These are phyloP conservation scores for Amanita thiersii DNA, from an alignment of 768 basidiomycete species.

Conservation along the genomic window DNA sequence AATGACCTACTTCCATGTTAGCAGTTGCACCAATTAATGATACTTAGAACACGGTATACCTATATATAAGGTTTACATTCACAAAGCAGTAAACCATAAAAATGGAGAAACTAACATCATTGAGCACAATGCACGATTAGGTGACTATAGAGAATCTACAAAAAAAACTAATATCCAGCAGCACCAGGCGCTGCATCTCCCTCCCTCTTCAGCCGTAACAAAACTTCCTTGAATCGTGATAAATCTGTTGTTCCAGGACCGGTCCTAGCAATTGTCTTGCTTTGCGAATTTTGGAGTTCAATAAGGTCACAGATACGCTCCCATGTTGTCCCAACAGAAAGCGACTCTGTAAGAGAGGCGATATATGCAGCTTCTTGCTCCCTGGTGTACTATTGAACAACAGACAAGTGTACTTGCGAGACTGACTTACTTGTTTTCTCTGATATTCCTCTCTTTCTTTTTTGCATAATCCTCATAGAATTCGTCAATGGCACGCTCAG, in stretches of 20 bases:
- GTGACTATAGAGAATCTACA: neutral
- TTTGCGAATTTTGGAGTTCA: conserved; percentile 93
- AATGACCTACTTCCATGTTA: too few relatives aligned
- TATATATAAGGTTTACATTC: too few relatives aligned
- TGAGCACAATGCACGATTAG: neutral
- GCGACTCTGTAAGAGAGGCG: conserved; percentile 57
- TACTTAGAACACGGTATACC: too few relatives aligned
- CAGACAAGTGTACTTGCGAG: conserved; percentile 1
- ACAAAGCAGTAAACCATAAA: neutral
- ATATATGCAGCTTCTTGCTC: conserved; percentile 82
- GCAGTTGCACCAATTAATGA: too few relatives aligned
- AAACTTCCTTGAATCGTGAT: conserved; percentile 84
- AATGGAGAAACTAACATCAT: neutral
- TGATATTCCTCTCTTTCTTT: conserved; percentile 85
- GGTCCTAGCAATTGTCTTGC: conserved; percentile 87
- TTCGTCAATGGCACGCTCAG: conserved; percentile 81
- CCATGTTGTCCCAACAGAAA: conserved; percentile 93
- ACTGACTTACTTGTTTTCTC: conserved; percentile 80
- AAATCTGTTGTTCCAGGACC: conserved; percentile 88
- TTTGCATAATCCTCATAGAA: conserved; percentile 85
- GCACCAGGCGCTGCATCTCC: conserved; percentile 90
- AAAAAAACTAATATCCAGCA: conserved; percentile 64
- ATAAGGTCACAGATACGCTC: conserved; percentile 81
- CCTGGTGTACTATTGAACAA: conserved; percentile 32
- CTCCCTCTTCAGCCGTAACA: conserved; percentile 83